Evolutionary conservation across 495 filamentous ascomycete species (phyloP).

Genomic region (Podospora australis): DNA sequence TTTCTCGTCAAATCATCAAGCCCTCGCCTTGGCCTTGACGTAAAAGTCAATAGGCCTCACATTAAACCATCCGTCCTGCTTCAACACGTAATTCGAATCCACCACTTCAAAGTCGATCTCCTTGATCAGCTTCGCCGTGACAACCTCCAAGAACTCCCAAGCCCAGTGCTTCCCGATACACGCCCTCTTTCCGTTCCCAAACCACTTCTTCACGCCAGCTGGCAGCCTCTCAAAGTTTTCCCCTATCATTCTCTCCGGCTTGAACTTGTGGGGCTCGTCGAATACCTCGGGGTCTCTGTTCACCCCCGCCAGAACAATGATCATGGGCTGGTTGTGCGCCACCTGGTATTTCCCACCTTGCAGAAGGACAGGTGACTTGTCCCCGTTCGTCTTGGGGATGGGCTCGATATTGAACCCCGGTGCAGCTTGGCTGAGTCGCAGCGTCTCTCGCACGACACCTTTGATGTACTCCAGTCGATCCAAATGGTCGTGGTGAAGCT

Average conservation of each 20-base stretch:
- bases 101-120: constrained; percentile 56
- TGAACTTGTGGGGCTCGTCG: constrained; percentile 55
- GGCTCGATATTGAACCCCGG: constrained; percentile 62
- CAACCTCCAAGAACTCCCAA: constrained; percentile 54
- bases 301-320: constrained; percentile 52
- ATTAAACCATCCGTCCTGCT: constrained; percentile 46
- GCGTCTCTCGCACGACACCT: constrained; percentile 58
- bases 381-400: constrained; percentile 44
- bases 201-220: constrained; percentile 58
- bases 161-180: constrained; percentile 67
- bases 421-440: constrained; percentile 58
- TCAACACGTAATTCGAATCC: constrained; percentile 49
- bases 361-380: constrained; percentile 35
- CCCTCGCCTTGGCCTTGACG: constrained; percentile 35
- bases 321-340: constrained; percentile 52
- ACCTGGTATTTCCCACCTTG: constrained; percentile 63
- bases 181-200: constrained; percentile 61
- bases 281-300: constrained; percentile 66
- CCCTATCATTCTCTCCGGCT: constrained; percentile 61
- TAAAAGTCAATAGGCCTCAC: constrained; percentile 34
- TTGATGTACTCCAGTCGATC: constrained; percentile 55
- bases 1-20: neutral
- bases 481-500: constrained; percentile 50
- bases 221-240: constrained; percentile 53
- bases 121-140: constrained; percentile 50